Conservation (phyloP, 352 stramenopile genomes). For the Globisporangium nunn region DNA sequence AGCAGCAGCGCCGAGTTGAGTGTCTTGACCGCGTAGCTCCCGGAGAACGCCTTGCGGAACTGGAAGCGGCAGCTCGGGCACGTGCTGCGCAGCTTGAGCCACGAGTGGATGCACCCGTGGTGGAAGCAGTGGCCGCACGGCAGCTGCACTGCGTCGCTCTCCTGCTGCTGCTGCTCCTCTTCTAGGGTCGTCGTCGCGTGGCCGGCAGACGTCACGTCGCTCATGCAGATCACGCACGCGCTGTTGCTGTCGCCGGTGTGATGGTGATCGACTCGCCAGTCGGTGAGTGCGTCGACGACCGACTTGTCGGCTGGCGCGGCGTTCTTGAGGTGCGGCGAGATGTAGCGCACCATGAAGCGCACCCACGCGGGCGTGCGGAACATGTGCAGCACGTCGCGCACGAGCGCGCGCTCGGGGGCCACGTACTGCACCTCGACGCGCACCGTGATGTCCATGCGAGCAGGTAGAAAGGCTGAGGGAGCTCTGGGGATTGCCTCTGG, state of each 20-base stretch:
- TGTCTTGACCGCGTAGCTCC: constrained; percentile 71
- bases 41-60: constrained; percentile 77
- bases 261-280: constrained; percentile 12
- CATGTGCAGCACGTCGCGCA: constrained; percentile 75
- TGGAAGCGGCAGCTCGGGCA: constrained; percentile 94
- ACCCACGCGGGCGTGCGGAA: constrained; percentile 79
- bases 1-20: constrained; percentile 76
- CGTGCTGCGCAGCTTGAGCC: constrained; percentile 88
- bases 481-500: too few relatives aligned
- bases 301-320: constrained; percentile 66
- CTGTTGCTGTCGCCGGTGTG: not conserved
- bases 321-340: constrained; percentile 81
- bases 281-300: constrained; percentile 43
- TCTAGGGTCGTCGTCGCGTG: not conserved
- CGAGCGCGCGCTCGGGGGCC: constrained; percentile 43
- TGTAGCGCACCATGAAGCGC: constrained; percentile 82
- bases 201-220: constrained; percentile 33
- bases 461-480: too few relatives aligned
- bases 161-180: constrained; percentile 15
- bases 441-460: constrained; percentile 67
- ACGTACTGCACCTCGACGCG: constrained; percentile 79
- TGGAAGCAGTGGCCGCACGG: constrained; percentile 94
- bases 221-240: constrained; percentile 90
- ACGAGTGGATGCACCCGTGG: constrained; percentile 88
- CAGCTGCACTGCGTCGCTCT: constrained; percentile 70